Base-by-base conservation (phyloP, 2,329 filamentous ascomycete genomes). In the Monilinia laxa region DNA sequence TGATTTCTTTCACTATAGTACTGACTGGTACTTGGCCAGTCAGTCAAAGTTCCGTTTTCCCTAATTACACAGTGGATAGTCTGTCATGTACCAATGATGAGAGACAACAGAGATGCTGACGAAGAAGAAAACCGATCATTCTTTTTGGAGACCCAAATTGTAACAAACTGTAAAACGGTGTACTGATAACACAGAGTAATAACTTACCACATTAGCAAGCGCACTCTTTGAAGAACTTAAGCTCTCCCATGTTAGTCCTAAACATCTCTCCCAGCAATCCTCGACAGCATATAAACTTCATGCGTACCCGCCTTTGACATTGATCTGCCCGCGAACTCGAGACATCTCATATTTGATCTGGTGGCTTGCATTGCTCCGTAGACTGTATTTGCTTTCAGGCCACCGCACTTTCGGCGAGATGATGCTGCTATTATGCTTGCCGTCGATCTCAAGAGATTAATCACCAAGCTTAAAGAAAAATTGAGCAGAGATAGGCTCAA, bases 331-430 rank as follows among this genome's bases (percentile, higher is more conserved):
- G 28, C 6, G 3, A 31, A 31, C 6, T 31, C 84, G 54, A 87
- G 74, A 10, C 85, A 84, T 49, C 84, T 75, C 9, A 84, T 83
- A 1, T 81, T 81, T 16, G 25, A 60, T 31, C 25, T 47, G 9
- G 40, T 45, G 0, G 81, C 78, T 3, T 84, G 76, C 1, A 81
- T 80, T 7, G 83, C 84, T 11, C 84, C 84, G 68, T 87, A 87
- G 0, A 83, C 80, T 3, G 82, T 80, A 70, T 82, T 86, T 64
- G 83, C 83, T 9, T 84, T 77, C 68, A 85, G 74, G 0, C 82
- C 82, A 0, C 83, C 84, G 4, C 85, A 74, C 0, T 83, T 86
- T 0, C 84, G 83, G 0, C 84, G 86, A 71, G 86, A 85, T 84
- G 38, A 86, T 72, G 0, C 83, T 85, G 1, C 84, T 84, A 69